phyloP scores from a whole-genome alignment of 2,329 filamentous ascomycete genomes.

The Beauveria caledonica region DNA sequence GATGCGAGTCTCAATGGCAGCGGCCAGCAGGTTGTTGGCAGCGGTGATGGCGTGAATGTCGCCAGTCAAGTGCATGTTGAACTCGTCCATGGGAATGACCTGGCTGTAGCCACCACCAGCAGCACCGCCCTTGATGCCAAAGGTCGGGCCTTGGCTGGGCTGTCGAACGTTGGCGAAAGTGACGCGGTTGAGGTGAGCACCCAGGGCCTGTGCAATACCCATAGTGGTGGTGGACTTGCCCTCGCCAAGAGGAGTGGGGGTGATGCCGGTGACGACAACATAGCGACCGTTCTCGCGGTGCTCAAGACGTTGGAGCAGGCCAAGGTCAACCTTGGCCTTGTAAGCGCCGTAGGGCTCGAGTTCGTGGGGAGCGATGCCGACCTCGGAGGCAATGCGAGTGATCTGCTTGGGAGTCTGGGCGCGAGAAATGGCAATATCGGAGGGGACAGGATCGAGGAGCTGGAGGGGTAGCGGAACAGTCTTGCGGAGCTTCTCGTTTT shows the following conservation, averaged over 20 bases:
- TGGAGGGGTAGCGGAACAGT: constrained; percentile 80
- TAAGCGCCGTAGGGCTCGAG: constrained; percentile 90
- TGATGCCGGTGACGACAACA: constrained; percentile 90
- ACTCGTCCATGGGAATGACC: constrained; percentile 99
- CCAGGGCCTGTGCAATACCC: constrained; percentile 86
- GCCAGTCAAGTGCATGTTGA: constrained; percentile 94
- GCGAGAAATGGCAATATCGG: constrained; percentile 87
- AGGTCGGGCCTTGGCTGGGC: constrained; percentile 93
- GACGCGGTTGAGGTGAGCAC: constrained; percentile 77
- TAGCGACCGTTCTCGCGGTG: constrained; percentile 88
- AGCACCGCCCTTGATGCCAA: constrained; percentile 97
- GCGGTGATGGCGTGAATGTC: constrained; percentile 97
- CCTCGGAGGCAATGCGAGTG: constrained; percentile 71
- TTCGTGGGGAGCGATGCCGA: constrained; percentile 83
- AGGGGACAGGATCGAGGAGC: constrained; percentile 74
- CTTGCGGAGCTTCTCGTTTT: constrained; percentile 70
- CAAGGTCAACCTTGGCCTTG: constrained; percentile 91
- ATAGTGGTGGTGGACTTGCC: constrained; percentile 98
- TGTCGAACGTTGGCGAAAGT: constrained; percentile 96
- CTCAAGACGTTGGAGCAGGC: constrained; percentile 70
- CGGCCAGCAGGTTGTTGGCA: constrained; percentile 92
- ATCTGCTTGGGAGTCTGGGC: constrained; percentile 89
- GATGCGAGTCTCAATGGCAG: constrained; percentile 94
- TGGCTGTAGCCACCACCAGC: constrained; percentile 97
- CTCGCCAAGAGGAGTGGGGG: constrained; percentile 90